Conservation (phyloP, 176 grass and related monocot species). For the Chrysopogon serrulatus region DNA sequence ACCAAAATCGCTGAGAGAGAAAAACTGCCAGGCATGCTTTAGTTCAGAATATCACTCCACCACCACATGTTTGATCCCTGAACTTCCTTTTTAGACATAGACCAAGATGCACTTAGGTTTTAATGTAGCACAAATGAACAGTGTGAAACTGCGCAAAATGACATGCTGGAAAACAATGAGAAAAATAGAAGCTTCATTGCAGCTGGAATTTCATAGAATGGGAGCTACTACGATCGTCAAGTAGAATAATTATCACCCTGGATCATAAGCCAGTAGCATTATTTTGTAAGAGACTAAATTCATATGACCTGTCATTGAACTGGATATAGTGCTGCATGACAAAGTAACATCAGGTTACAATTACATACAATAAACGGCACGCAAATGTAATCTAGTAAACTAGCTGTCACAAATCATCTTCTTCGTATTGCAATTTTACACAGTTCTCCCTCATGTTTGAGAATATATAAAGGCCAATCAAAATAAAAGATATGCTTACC, state of each 20-base stretch:
- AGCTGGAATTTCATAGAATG: background rate
- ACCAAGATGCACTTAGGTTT: background rate
- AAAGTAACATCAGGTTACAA: background rate
- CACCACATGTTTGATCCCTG: background rate
- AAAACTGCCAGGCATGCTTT: background rate
- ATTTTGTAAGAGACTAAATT: background rate
- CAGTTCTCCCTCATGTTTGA: background rate
- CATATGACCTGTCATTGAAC: background rate
- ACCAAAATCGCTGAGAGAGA: background rate
- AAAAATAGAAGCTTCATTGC: background rate
- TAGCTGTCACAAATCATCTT: background rate
- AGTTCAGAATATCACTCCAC: background rate
- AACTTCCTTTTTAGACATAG: background rate
- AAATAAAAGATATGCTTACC: slow-evolving; percentile 42
- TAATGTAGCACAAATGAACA: background rate
- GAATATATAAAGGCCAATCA: background rate
- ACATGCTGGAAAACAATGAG: background rate
- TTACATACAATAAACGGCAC: background rate
- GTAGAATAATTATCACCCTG: background rate
- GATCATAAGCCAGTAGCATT: slow-evolving; percentile 8
- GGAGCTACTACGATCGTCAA: background rate
- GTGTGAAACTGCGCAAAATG: background rate
- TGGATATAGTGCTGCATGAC: background rate
- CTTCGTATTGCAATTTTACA: background rate
- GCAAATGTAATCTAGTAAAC: background rate